phyloP scores from a whole-genome alignment of 441 rosid species.

The Geranium incanum region DNA sequence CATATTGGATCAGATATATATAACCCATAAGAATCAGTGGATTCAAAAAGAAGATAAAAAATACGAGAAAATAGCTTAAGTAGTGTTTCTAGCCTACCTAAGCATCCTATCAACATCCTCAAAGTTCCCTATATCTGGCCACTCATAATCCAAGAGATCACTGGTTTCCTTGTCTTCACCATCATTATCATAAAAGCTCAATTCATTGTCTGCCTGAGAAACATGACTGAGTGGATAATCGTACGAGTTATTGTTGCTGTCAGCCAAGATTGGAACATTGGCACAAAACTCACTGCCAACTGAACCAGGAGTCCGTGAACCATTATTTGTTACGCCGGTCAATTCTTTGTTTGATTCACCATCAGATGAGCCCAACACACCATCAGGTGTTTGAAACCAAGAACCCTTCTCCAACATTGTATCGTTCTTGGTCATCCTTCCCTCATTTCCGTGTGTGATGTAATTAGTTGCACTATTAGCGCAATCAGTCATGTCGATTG shows the following conservation, averaged over 20 bases:
- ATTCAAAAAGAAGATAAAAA: not conserved
- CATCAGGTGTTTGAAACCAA: conserved; percentile 44
- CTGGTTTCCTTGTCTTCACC: conserved; percentile 7
- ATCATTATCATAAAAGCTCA: conserved; percentile 10
- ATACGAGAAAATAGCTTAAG: not conserved
- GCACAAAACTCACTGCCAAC: conserved; percentile 34
- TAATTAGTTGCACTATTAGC: conserved; percentile 27
- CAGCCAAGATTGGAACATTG: conserved; percentile 37
- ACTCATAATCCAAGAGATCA: conserved; percentile 49
- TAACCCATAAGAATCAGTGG: not conserved
- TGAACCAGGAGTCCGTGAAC: conserved; percentile 34
- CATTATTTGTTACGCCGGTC: conserved; percentile 31
- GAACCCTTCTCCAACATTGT: conserved; percentile 52
- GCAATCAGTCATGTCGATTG: conserved; percentile 29
- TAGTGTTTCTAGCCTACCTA: conserved; percentile 38
- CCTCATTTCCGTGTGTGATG: conserved; percentile 30
- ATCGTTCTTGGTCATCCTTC: conserved; percentile 30
- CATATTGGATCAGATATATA: not conserved
- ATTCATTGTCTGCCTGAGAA: conserved; percentile 9
- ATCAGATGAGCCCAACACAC: conserved; percentile 32
- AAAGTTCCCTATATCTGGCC: conserved; percentile 82
- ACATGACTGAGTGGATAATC: conserved; percentile 22
- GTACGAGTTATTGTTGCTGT: conserved; percentile 35
- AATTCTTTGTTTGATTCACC: conserved; percentile 38
- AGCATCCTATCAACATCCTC: conserved; percentile 90